Percentiles rank a stretch among this genome's conserved stretches.
Conservation (phyloP, 2,329 filamentous ascomycete species). For the Diaporthe sp. region DNA sequence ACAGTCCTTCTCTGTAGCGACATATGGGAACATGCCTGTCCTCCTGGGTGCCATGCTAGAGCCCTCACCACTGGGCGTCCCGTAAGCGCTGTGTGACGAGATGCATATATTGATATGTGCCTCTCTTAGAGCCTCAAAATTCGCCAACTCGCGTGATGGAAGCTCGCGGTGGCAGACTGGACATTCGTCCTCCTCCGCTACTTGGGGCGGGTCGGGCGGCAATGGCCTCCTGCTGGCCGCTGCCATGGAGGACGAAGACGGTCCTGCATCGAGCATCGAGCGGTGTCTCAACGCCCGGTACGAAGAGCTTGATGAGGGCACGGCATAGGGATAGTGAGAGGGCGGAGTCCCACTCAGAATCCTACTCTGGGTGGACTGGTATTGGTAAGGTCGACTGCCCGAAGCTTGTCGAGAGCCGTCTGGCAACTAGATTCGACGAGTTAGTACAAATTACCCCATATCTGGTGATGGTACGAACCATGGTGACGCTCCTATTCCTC, state of each 20-base stretch:
- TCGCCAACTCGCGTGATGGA: constrained; percentile 67
- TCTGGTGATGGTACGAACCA: constrained; percentile 57
- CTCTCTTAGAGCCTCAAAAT: constrained; percentile 69
- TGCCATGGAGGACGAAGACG: constrained; percentile 50
- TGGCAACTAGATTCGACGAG: constrained; percentile 14
- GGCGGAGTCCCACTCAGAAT: constrained; percentile 58
- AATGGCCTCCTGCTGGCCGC: constrained; percentile 54
- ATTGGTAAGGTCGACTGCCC: constrained; percentile 43
- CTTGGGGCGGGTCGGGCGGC: constrained; percentile 62
- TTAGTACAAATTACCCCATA: constrained; percentile 3
- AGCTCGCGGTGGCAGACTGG: constrained; percentile 82
- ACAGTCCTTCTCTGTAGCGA: constrained; percentile 77
- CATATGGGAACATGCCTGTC: constrained; percentile 75
- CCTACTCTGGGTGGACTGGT: constrained; percentile 54
- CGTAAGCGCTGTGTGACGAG: constrained; percentile 65
- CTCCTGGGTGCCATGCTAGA: constrained; percentile 54
- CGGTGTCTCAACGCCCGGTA: constrained; percentile 45
- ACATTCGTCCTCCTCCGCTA: constrained; percentile 83
- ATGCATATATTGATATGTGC: constrained; percentile 73
- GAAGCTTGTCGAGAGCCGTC: constrained; percentile 30
- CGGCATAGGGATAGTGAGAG: constrained; percentile 50
- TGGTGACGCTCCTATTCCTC: constrained; percentile 63
- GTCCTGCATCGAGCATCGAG: constrained; percentile 52
- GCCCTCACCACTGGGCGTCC: constrained; percentile 42
- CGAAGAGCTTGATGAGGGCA: constrained; percentile 43